Conservation (phyloP, 78 protist species). For the Pigoraptor vietnamica region DNA sequence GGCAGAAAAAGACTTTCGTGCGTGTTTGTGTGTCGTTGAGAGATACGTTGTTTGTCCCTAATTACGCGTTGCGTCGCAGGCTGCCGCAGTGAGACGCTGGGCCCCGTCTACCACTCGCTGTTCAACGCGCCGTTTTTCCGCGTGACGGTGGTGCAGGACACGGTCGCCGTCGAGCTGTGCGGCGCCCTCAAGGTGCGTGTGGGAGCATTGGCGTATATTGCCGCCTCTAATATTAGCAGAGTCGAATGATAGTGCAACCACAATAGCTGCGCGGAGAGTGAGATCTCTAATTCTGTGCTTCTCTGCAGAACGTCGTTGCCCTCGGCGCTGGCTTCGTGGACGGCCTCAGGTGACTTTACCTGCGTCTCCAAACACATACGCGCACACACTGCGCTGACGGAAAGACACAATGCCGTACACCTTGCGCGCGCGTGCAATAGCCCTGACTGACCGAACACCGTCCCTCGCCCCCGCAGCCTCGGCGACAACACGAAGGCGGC, state of each 20-base stretch:
- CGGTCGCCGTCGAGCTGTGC: constrained; percentile 46
- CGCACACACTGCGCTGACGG: not conserved
- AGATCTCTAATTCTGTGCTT: too few species aligned
- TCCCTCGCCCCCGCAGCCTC: too few species aligned
- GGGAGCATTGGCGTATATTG: too few species aligned
- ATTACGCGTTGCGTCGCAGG: constrained; percentile 11
- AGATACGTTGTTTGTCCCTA: too few species aligned
- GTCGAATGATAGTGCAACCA: too few species aligned
- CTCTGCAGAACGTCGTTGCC: constrained; percentile 63
- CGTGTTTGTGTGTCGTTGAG: too few species aligned
- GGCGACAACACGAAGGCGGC: constrained; percentile 75
- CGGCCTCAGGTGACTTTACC: constrained; percentile 28
- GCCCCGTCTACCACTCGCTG: constrained; percentile 8
- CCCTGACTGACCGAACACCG: too few species aligned
- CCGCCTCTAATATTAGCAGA: too few species aligned
- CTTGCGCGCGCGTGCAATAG: too few species aligned
- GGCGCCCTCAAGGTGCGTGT: constrained; percentile 58
- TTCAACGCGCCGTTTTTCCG: constrained; percentile 43
- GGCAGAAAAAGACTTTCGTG: too few species aligned
- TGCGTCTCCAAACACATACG: not conserved
- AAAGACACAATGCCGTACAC: not conserved
- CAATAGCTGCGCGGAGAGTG: too few species aligned
- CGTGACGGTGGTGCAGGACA: constrained; percentile 35
- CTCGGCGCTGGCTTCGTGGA: constrained; percentile 68
- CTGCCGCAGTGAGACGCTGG: not conserved